Conservation (phyloP, 2,329 filamentous ascomycete genomes). For the Bretziella fagacearum region DNA sequence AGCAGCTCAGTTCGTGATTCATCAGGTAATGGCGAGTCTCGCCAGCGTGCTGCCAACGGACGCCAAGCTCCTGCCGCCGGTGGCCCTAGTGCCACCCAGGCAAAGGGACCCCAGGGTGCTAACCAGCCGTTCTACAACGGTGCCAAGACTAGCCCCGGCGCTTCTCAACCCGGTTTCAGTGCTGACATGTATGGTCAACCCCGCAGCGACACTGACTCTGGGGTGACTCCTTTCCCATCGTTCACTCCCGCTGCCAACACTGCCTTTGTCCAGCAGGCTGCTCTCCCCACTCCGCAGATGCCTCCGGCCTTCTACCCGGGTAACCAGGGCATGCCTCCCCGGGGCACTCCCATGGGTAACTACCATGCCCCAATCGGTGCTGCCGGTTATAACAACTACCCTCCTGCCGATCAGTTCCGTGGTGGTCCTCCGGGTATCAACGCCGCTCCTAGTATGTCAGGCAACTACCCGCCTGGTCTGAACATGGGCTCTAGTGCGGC, state of each 20-base stretch:
- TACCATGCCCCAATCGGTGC: constrained; percentile 32
- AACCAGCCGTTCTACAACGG: constrained; percentile 37
- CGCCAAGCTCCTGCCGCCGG: constrained; percentile 32
- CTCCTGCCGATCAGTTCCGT: constrained; percentile 33
- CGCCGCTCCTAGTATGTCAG: constrained; percentile 32
- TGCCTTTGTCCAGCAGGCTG: constrained; percentile 33
- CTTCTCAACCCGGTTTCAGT: constrained; percentile 18
- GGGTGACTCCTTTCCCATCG: constrained; percentile 31
- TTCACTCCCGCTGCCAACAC: constrained; percentile 32
- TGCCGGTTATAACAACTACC: constrained; percentile 28
- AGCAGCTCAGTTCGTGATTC: constrained; percentile 28
- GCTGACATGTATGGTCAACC: constrained; percentile 40
- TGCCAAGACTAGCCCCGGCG: constrained; percentile 22
- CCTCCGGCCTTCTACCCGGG: constrained; percentile 35
- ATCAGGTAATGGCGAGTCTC: constrained; percentile 30
- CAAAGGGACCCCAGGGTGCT: not conserved
- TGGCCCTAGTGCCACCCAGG: constrained; percentile 21
- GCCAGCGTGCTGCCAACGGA: constrained; percentile 39
- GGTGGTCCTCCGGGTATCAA: constrained; percentile 38
- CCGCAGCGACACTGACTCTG: constrained; percentile 27
- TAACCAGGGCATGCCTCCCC: constrained; percentile 39
- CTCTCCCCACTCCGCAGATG: constrained; percentile 27
- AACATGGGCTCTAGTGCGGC: constrained; percentile 27
- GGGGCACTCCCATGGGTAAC: constrained; percentile 38
- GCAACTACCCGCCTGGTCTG: constrained; percentile 30